phyloP scores from a whole-genome alignment of 352 stramenopile species.

The Phytopythium litorale region DNA sequence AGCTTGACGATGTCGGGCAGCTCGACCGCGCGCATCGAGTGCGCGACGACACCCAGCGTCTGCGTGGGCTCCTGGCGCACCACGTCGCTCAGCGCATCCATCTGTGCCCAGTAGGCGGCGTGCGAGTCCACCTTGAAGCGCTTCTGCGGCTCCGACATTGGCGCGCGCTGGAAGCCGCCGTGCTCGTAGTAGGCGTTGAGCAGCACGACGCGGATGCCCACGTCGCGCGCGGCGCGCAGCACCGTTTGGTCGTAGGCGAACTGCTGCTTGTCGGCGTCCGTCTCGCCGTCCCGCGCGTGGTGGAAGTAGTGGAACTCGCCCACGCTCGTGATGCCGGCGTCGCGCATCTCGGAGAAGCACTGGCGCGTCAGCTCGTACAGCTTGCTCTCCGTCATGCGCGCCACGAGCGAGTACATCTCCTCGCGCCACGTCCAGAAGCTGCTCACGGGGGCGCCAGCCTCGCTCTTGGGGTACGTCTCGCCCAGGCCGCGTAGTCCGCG shows the following conservation, averaged over 20 bases:
- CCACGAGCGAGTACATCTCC: slow-evolving; percentile 82
- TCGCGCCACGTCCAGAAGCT: slow-evolving; percentile 84
- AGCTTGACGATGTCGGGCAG: slow-evolving; percentile 57
- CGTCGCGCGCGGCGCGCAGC: slow-evolving; percentile 50
- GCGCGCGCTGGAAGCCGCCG: slow-evolving; percentile 52
- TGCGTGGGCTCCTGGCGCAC: slow-evolving; percentile 32
- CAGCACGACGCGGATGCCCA: slow-evolving; percentile 69
- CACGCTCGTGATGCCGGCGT: slow-evolving; percentile 72
- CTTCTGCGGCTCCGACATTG: slow-evolving; percentile 60
- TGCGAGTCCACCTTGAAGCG: slow-evolving; percentile 69
- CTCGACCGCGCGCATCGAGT: slow-evolving; percentile 72
- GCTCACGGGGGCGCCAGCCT: slow-evolving; percentile 22
- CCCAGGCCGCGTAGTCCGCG: slow-evolving; percentile 64
- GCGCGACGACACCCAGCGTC: slow-evolving; percentile 64
- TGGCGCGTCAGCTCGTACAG: slow-evolving; percentile 67
- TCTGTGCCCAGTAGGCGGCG: slow-evolving; percentile 64
- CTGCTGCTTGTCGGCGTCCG: slow-evolving; percentile 21
- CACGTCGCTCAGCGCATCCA: slow-evolving; percentile 41
- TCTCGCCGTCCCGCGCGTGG: slow-evolving; percentile 37
- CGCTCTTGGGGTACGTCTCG: slow-evolving; percentile 62
- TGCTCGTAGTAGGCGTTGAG: slow-evolving; percentile 78
- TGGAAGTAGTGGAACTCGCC: slow-evolving; percentile 85
- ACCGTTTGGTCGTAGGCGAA: slow-evolving; percentile 76
- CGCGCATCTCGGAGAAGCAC: slow-evolving; percentile 78
- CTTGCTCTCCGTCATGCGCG: slow-evolving; percentile 51